These are phyloP conservation scores for Thuidium tamariscinum DNA, from an alignment of 225 moss, liverwort and hornwort genomes.

Conservation along the genomic window DNA sequence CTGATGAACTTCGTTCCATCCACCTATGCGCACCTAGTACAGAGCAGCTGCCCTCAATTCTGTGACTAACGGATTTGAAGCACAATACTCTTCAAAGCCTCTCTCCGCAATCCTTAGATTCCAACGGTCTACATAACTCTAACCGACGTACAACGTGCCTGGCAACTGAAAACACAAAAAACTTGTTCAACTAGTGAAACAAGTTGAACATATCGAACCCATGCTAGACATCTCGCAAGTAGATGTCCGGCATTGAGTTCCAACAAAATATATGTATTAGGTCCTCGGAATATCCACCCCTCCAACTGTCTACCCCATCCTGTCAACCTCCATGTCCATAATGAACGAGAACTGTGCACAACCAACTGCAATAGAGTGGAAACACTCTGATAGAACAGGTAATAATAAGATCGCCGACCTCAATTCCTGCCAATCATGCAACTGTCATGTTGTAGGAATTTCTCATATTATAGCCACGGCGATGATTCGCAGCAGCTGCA, in stretches of 20 bases:
- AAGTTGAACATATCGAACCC: not conserved
- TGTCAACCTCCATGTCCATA: not conserved
- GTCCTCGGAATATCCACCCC: not conserved
- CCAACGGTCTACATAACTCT: not conserved
- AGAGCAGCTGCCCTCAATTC: not conserved
- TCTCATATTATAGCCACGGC: conserved; percentile 60
- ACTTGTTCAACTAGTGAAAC: not conserved
- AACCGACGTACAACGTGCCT: not conserved
- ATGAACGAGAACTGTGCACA: not conserved
- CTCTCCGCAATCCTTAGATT: not conserved
- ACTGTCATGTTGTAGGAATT: conserved; percentile 59
- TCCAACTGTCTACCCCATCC: not conserved
- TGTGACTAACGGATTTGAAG: not conserved
- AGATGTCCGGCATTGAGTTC: not conserved
- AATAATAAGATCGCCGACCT: not conserved
- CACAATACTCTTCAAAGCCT: not conserved
- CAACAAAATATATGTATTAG: not conserved
- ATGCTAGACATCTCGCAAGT: not conserved
- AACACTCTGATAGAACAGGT: not conserved
- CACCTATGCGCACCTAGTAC: not conserved
- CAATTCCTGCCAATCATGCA: conserved; percentile 29
- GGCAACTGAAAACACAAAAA: conserved; percentile 3
- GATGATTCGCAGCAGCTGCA: conserved; percentile 46
- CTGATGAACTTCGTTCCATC: not conserved
- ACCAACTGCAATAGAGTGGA: not conserved